A percentile compares a stretch with the other conserved stretches of the same genome.
Evolutionary conservation across 805 yeast genomes (phyloP).

Genomic region (Spathaspora passalidarum): DNA sequence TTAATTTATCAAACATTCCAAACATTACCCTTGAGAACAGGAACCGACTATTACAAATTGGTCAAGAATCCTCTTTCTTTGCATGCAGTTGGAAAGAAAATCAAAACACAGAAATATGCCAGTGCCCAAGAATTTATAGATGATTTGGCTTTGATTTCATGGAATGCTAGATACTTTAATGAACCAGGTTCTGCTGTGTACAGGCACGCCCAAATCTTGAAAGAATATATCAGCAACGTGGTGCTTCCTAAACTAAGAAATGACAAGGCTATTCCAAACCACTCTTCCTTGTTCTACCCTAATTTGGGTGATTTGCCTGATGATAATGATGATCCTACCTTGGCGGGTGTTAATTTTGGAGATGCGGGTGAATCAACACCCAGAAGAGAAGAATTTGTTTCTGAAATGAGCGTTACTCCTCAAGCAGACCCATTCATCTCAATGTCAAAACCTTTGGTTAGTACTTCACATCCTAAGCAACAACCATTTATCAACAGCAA

Average conservation of each 20-base stretch:
- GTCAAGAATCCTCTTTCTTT: conserved; percentile 82
- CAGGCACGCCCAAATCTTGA: conserved; percentile 61
- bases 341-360: conserved; percentile 8
- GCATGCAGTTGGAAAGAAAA: conserved; percentile 60
- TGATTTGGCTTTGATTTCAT: conserved; percentile 79
- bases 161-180: conserved; percentile 89
- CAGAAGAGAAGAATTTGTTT: conserved; percentile 9
- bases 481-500: background rate
- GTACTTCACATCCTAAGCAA: conserved; percentile 4
- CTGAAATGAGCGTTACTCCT: conserved; percentile 9
- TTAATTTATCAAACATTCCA: conserved; percentile 58
- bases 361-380: conserved; percentile 11
- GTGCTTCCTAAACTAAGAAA: conserved; percentile 47
- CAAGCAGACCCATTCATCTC: conserved; percentile 3
- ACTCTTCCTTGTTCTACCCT: conserved; percentile 48
- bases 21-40: conserved; percentile 67
- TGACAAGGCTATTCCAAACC: conserved; percentile 37
- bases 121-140: conserved; percentile 66
- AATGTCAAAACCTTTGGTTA: conserved; percentile 10
- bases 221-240: conserved; percentile 45
- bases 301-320: conserved; percentile 70
- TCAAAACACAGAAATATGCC: conserved; percentile 53
- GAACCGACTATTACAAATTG: conserved; percentile 75
- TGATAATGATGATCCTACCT: conserved; percentile 26
- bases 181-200: conserved; percentile 65